phyloP scores from a whole-genome alignment of 2,329 filamentous ascomycete species.

The Knoxdaviesia capensis region DNA sequence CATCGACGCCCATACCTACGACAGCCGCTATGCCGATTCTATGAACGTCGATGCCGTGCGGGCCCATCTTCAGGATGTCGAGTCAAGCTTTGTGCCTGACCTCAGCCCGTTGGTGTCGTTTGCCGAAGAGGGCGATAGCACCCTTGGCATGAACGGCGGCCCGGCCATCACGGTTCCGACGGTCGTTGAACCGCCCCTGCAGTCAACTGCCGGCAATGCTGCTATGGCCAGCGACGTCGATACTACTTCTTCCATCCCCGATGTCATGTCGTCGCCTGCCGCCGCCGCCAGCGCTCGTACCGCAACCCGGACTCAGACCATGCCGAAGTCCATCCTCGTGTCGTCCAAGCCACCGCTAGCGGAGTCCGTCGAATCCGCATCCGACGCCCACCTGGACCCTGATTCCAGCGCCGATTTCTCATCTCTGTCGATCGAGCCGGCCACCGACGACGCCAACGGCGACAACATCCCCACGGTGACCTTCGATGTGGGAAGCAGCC shows the following conservation, averaged over 20 bases:
- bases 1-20: no score
- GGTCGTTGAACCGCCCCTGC: no score
- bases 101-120: no score
- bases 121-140: no score
- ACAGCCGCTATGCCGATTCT: constrained; percentile 29
- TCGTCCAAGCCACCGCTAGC: constrained; percentile 25
- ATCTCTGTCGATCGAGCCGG: no score
- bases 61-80: constrained; percentile 39
- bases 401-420: no score
- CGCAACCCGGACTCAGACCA: constrained; percentile 29
- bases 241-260: constrained; percentile 28
- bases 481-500: constrained; percentile 24
- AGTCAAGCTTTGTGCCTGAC: constrained; percentile 42
- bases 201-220: no score
- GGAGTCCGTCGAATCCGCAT: constrained; percentile 5
- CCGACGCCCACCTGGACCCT: constrained; percentile 7
- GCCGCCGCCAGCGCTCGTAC: constrained; percentile 32
- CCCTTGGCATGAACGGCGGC: no score
- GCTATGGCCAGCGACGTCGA: constrained; percentile 11
- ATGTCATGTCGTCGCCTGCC: constrained; percentile 33
- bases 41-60: constrained; percentile 31
- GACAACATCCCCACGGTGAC: constrained; percentile 11
- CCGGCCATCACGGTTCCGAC: no score
- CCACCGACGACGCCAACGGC: no score
- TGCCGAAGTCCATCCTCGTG: no score